Conservation (phyloP, 2,329 filamentous ascomycete species). For the Zymoseptoria tritici region DNA sequence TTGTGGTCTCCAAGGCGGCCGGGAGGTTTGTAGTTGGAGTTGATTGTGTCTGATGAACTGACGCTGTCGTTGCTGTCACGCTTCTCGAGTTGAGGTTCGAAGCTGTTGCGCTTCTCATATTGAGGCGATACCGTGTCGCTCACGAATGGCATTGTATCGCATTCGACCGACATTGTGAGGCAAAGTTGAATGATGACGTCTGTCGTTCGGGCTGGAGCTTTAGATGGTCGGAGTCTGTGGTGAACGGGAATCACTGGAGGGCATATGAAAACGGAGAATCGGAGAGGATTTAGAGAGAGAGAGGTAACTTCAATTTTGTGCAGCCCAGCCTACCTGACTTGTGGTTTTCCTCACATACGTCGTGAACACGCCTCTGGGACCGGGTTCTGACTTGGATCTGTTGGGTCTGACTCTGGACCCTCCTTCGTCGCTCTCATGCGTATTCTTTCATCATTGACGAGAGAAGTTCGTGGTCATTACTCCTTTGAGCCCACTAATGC, state of each 20-base stretch:
- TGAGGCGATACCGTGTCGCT: too few species aligned
- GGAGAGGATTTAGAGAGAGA: neutral
- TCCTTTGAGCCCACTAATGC: neutral
- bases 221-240: neutral
- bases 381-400: neutral
- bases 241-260: neutral
- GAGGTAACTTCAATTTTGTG: neutral
- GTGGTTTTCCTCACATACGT: neutral
- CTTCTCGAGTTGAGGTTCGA: neutral
- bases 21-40: slow-evolving; percentile 10
- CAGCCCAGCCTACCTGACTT: neutral
- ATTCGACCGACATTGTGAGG: neutral
- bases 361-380: neutral
- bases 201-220: too few species aligned
- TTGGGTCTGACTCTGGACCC: neutral
- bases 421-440: neutral
- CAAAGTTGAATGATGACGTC: too few species aligned
- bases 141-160: neutral
- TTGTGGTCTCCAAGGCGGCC: slow-evolving; percentile 20
- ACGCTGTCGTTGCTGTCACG: neutral
- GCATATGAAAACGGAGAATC: neutral
- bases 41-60: neutral
- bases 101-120: neutral
- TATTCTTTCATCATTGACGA: neutral
- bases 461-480: neutral